phyloP scores from a whole-genome alignment of 2,329 filamentous ascomycete genomes.

The Cladophialophora chaetospira region DNA sequence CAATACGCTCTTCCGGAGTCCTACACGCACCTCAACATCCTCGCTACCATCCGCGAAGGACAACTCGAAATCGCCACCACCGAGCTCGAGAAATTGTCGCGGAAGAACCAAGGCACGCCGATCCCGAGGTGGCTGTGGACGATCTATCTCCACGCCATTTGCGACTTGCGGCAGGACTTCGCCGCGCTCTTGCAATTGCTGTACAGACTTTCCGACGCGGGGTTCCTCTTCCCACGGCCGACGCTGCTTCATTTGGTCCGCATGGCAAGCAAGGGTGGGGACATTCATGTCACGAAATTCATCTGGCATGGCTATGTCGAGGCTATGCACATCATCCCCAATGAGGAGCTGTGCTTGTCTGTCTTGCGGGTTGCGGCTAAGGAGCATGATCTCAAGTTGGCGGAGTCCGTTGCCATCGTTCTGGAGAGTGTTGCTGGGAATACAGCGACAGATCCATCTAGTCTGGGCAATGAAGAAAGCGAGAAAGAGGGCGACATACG shows the following conservation, averaged over 20 bases:
- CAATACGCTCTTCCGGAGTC: slow-evolving; percentile 68
- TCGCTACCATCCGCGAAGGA: slow-evolving; percentile 76
- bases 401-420: slow-evolving; percentile 19
- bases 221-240: slow-evolving; percentile 52
- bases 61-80: slow-evolving; percentile 79
- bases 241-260: slow-evolving; percentile 77
- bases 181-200: slow-evolving; percentile 75
- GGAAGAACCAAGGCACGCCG: slow-evolving; percentile 42
- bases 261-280: slow-evolving; percentile 63
- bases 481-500: neutral
- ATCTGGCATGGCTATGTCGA: slow-evolving; percentile 72
- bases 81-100: slow-evolving; percentile 67
- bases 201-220: slow-evolving; percentile 55
- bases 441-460: slow-evolving; percentile 5
- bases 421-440: slow-evolving; percentile 20
- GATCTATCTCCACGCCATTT: slow-evolving; percentile 72
- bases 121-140: slow-evolving; percentile 76
- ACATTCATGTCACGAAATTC: slow-evolving; percentile 66
- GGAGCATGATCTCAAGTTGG: slow-evolving; percentile 20
- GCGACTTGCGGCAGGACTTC: slow-evolving; percentile 66
- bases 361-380: slow-evolving; percentile 17
- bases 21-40: slow-evolving; percentile 67
- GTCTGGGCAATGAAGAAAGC: neutral
- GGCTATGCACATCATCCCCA: slow-evolving; percentile 59
- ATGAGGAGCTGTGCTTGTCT: slow-evolving; percentile 20